Evolutionary conservation across 352 stramenopile genomes (phyloP), one percentile per base, ranked within the genome.

Genomic region (Pelagophyceae sp.): DNA sequence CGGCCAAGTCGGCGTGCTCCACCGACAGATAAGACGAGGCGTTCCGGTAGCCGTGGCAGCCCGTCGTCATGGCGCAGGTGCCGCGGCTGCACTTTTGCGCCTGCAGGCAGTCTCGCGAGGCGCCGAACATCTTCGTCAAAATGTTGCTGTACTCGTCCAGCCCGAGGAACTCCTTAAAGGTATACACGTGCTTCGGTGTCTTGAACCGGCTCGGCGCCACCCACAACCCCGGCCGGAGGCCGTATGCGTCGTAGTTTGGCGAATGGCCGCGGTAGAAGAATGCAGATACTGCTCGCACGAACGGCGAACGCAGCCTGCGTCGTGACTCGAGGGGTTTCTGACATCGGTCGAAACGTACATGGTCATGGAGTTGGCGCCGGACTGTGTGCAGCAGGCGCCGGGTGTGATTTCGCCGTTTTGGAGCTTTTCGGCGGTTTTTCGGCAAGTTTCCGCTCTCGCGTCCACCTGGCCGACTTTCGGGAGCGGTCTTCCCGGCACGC

Each of bases 41-140:
- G 67, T 74, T 74, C 2, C 33, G 67, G 67, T 74, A 74, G 20
- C 35, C 67, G 67, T 74, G 67, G 67, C 67, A 74, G 20, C 67
- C 67, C 20, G 33, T 51, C 15, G 58, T 37, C 35, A 74, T 51
- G 35, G 3, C 37, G 67, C 67, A 74, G 38, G 23, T 33, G 0
- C n/a, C n/a, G 35, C 6, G 33, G 15, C 3, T 23, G 67, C 67
- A 54, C 11, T 5, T 33, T 19, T n/a, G 11, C 35, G 29, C 33
- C 67, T 51, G 33, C 15, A 25, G 35, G 67, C 67, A 74, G 17
- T 1, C 5, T 23, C 5, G 11, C 23, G 35, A 58, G 38, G 51
- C 67, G 15, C 67, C 67, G n/a, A 74, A 74, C 67, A 74, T 74
- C 67, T 74, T 74, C 35, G 67, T 74, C 5, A 74, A 23, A 1